Conservation (phyloP, 2,329 filamentous ascomycete genomes). For the Ophiostoma ips region DNA sequence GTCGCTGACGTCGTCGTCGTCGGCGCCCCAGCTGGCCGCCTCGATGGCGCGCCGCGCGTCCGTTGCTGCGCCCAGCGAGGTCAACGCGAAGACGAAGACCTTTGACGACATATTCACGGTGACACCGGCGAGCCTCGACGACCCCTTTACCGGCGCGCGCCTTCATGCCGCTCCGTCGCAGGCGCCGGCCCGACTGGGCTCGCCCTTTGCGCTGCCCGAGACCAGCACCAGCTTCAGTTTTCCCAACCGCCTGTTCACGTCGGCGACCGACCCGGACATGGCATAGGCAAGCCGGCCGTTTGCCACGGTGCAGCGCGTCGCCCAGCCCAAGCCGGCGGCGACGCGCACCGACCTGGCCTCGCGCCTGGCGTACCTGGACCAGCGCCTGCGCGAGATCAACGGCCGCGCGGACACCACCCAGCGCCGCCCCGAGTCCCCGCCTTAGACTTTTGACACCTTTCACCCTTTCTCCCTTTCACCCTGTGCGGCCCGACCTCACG, state of each 20-base stretch:
- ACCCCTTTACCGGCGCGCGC: conserved; percentile 10
- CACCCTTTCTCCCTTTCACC: too few species aligned
- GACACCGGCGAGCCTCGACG: not conserved
- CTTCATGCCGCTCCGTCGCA: conserved; percentile 18
- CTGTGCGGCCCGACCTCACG: too few species aligned
- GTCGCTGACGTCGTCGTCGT: conserved; percentile 14
- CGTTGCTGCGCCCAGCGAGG: too few species aligned
- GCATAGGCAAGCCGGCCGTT: conserved; percentile 34
- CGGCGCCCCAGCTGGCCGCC: conserved; percentile 16
- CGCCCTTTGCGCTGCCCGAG: conserved; percentile 33
- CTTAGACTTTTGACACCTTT: conserved; percentile 20
- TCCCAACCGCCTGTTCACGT: conserved; percentile 40
- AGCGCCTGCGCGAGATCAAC: conserved; percentile 41
- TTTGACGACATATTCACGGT: too few species aligned
- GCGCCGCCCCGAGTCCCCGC: conserved; percentile 36
- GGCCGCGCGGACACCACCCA: conserved; percentile 24
- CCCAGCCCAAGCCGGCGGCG: conserved; percentile 20
- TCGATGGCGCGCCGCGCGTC: not conserved
- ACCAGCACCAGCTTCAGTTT: conserved; percentile 39
- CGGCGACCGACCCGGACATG: conserved; percentile 28
- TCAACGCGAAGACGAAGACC: too few species aligned
- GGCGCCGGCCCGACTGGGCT: conserved; percentile 33
- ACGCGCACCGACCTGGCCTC: conserved; percentile 32
- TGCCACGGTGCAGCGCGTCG: conserved; percentile 35
- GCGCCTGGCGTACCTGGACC: conserved; percentile 43